These are phyloP conservation scores for Larix kaempferi DNA, from an alignment of 75 land plant species.

Conservation along the genomic window DNA sequence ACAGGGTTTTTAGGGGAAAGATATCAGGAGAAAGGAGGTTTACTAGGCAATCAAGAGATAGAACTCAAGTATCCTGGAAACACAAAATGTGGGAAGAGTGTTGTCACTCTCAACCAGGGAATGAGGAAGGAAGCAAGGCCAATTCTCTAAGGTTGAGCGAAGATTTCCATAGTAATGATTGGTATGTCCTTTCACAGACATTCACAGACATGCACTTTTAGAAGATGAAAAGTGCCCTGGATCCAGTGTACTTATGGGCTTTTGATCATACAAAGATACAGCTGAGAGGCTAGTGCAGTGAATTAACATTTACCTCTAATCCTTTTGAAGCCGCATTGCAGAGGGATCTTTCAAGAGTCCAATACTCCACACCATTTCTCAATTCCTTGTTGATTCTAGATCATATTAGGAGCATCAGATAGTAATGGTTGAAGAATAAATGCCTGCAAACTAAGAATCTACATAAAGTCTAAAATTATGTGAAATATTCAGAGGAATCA, in stretches of 20 bases:
- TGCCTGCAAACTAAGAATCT: not conserved
- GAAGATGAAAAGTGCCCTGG: not conserved
- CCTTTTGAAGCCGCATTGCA: conserved; percentile 46
- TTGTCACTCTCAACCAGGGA: too few relatives aligned
- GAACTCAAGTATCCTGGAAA: too few relatives aligned
- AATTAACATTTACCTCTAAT: conserved; percentile 33
- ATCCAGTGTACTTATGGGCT: not conserved
- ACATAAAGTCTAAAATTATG: not conserved
- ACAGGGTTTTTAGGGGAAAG: too few relatives aligned
- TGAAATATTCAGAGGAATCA: not conserved
- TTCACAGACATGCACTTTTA: not conserved
- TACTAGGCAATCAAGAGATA: too few relatives aligned
- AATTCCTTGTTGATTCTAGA: conserved; percentile 73
- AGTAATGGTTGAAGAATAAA: not conserved
- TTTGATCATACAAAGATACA: not conserved
- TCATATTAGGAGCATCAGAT: conserved; percentile 2
- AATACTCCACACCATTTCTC: conserved; percentile 68
- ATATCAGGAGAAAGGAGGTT: too few relatives aligned
- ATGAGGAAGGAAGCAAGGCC: too few relatives aligned
- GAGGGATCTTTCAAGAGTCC: conserved; percentile 80
- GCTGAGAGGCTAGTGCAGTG: not conserved
- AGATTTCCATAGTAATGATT: too few relatives aligned
- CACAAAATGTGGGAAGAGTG: too few relatives aligned
- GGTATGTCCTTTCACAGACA: too few relatives aligned
- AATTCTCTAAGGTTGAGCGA: too few relatives aligned